A percentile compares a stretch with the other conserved stretches of the same genome.
Conservation (phyloP, 2,329 filamentous ascomycete genomes). For the Cladophialophora psammophila region DNA sequence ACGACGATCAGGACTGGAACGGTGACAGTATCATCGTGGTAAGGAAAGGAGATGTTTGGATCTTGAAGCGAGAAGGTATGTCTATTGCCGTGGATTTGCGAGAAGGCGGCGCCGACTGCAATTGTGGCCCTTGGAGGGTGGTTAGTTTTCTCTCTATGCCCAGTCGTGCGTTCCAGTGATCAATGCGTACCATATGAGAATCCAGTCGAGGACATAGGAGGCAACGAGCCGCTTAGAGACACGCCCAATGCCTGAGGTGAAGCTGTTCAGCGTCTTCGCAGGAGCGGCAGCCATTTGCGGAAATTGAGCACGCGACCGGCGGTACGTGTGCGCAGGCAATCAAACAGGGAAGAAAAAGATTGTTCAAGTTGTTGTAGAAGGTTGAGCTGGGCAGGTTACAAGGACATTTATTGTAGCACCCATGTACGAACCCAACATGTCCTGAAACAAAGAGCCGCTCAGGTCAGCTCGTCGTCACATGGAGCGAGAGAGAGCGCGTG, state of each 20-base stretch:
- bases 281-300: constrained; percentile 32
- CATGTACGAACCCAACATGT: background rate
- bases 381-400: background rate
- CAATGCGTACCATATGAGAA: constrained; percentile 63
- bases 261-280: constrained; percentile 28
- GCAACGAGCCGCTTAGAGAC: constrained; percentile 62
- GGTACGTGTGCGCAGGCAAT: background rate
- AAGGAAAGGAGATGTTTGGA: constrained; percentile 80
- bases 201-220: constrained; percentile 78
- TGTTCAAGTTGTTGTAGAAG: background rate
- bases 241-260: constrained; percentile 33
- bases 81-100: constrained; percentile 60
- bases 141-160: background rate
- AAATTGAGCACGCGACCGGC: constrained; percentile 38
- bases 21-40: constrained; percentile 74
- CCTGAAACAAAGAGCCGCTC: constrained; percentile 7
- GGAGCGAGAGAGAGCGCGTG: background rate
- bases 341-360: background rate
- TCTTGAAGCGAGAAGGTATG: constrained; percentile 71
- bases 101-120: constrained; percentile 66
- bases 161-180: background rate
- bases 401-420: background rate
- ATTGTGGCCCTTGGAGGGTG: constrained; percentile 60
- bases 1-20: constrained; percentile 70
- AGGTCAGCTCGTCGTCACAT: background rate